Percentiles rank a stretch among this genome's conserved stretches.
Conservation (phyloP, 768 basidiomycete species). For the Auriscalpium microsporum region DNA sequence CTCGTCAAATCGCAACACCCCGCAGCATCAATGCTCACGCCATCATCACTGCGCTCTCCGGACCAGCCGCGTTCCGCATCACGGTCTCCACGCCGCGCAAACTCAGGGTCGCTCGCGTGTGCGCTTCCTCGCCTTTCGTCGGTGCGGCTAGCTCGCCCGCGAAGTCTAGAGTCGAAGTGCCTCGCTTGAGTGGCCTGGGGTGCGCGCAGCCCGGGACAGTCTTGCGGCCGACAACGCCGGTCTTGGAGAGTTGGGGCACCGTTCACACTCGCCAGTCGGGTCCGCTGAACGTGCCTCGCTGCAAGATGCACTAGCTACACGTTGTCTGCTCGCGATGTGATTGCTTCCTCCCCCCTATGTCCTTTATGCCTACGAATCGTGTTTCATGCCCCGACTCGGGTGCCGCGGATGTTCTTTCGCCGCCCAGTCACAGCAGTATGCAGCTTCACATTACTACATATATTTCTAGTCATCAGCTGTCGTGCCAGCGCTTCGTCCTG, state of each 20-base stretch:
- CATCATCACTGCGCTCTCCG: not conserved
- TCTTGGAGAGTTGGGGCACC: slow-evolving; percentile 2
- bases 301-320: not conserved
- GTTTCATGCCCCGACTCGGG: not conserved
- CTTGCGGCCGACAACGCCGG: not conserved
- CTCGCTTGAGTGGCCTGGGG: not conserved
- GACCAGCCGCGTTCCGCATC: not conserved
- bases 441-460: not conserved
- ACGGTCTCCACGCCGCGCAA: not conserved
- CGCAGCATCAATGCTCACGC: not conserved
- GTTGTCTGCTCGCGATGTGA: not conserved
- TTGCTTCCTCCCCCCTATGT: slow-evolving; percentile 1
- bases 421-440: not conserved
- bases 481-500: not conserved
- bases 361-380: not conserved
- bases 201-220: not conserved
- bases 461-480: not conserved
- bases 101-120: not conserved
- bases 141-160: slow-evolving; percentile 15
- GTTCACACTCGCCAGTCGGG: slow-evolving; percentile 18
- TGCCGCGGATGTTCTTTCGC: not conserved
- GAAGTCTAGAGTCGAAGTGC: slow-evolving; percentile 13
- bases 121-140: slow-evolving; percentile 13
- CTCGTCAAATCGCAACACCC: not conserved
- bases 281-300: slow-evolving; percentile 5